phyloP scores from a whole-genome alignment of 106 monocot genomes.

The Platanthera guangdongensis region DNA sequence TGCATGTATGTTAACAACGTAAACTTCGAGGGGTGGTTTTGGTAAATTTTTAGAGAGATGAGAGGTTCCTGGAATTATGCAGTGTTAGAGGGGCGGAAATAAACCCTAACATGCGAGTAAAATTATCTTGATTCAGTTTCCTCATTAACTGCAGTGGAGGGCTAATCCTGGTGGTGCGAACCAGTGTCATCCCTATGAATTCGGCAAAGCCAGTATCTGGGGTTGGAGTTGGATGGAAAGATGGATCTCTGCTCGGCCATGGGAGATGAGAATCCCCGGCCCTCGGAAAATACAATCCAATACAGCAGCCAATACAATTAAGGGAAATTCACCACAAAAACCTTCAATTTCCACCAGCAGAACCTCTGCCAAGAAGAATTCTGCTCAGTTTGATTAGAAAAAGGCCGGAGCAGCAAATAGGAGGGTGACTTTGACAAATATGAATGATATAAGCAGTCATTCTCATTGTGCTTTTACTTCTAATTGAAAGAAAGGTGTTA shows the following conservation, averaged over 20 bases:
- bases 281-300: conserved; percentile 22
- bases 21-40: too few relatives aligned
- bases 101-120: not conserved
- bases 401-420: not conserved
- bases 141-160: conserved; percentile 44
- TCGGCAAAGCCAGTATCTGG: conserved; percentile 49
- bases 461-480: too few relatives aligned
- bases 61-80: too few relatives aligned
- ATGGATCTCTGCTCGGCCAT: conserved; percentile 83
- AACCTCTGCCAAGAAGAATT: conserved; percentile 25
- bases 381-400: conserved; percentile 14
- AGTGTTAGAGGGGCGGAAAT: too few relatives aligned
- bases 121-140: not conserved
- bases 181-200: conserved; percentile 46
- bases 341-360: conserved; percentile 16
- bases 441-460: too few relatives aligned
- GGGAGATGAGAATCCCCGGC: conserved; percentile 51
- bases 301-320: conserved; percentile 15
- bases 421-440: too few relatives aligned
- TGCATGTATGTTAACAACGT: too few relatives aligned
- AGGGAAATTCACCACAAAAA: conserved; percentile 15
- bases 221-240: conserved; percentile 91
- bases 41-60: too few relatives aligned
- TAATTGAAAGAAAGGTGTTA: too few relatives aligned
- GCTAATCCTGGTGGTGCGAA: conserved; percentile 43